Evolutionary conservation across 139 green algal species (phyloP), one percentile per base, ranked within the genome.

Genomic region (Picochlorum sp.): DNA sequence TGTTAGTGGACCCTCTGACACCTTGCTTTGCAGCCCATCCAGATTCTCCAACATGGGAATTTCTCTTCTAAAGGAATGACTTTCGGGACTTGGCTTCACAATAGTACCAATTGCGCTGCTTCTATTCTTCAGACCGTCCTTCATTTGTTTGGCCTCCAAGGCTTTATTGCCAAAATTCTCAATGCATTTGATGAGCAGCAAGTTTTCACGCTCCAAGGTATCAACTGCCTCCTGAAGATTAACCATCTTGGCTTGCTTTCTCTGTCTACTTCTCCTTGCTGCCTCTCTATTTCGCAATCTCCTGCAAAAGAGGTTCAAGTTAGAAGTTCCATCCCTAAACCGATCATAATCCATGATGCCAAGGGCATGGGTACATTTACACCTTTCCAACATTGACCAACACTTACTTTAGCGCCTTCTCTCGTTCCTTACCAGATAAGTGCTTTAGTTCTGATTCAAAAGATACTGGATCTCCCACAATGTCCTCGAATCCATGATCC

Each of bases 141-240:
- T 39, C 30, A 67, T 49, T 12, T 40, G 22, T 12, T 61, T 41
- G 2, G 65, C 56, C 7, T 30, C n/a, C 16, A 71, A 36, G 22
- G 65, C 65, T 47, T 64, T 63, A 4, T 20, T 22, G 5, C 40
- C 63, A 20, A 72, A 50, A 62, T 72, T 45, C 29, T 72, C 60
- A 31, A 72, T 40, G 33, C 65, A 72, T 47, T 71, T 57, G n/a
- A 64, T 37, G 41, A 72, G 56, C 25, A 72, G 30, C 33, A 72
- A 54, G 44, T 72, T 72, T 40, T 63, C 65, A 9, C 18, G 18
- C 14, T 70, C 28, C 49, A 70, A 51, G 16, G 35, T 24, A 18
- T 37, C 26, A 29, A 72, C 57, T 24, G 55, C 50, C 10, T 22
- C 7, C 5, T 30, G 28, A 45, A 72, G 65, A 1, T 40, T 1